A percentile compares a stretch with the other conserved stretches of the same genome.
phyloP scores from a whole-genome alignment of 805 yeast species.

The Wickerhamomyces chambardii region DNA sequence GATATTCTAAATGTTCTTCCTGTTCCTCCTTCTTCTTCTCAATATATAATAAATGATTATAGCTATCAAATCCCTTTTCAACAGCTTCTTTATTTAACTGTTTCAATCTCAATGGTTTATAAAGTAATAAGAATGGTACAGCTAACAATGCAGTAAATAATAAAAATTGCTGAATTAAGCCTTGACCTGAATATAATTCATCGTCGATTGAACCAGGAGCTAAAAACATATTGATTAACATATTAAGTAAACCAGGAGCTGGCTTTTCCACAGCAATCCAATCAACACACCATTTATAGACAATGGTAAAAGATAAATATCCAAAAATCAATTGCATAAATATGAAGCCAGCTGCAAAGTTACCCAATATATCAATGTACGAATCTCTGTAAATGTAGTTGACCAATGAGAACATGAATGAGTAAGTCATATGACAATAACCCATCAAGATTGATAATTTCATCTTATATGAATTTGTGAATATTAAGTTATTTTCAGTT shows the following conservation, averaged over 20 bases:
- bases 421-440: slow-evolving; percentile 87
- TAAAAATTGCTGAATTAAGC: slow-evolving; percentile 61
- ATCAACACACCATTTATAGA: slow-evolving; percentile 92
- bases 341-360: slow-evolving; percentile 86
- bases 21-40: slow-evolving; percentile 20
- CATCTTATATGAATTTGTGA: slow-evolving; percentile 96
- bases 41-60: background rate
- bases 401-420: slow-evolving; percentile 75
- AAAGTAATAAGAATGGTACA: slow-evolving; percentile 85
- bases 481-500: slow-evolving; percentile 81
- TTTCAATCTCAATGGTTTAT: slow-evolving; percentile 72
- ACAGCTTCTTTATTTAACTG: slow-evolving; percentile 42
- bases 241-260: slow-evolving; percentile 91
- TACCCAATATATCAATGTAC: slow-evolving; percentile 77
- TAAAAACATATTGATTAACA: slow-evolving; percentile 92
- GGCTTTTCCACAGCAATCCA: slow-evolving; percentile 72
- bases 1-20: slow-evolving; percentile 22
- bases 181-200: slow-evolving; percentile 73
- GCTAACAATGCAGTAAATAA: slow-evolving; percentile 74
- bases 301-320: slow-evolving; percentile 73
- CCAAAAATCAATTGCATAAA: slow-evolving; percentile 98
- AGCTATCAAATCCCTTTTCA: slow-evolving; percentile 33
- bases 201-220: slow-evolving; percentile 87
- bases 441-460: slow-evolving; percentile 94
- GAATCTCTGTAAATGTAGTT: slow-evolving; percentile 67